phyloP scores from a whole-genome alignment of 495 filamentous ascomycete species.

The Choiromyces venosus region DNA sequence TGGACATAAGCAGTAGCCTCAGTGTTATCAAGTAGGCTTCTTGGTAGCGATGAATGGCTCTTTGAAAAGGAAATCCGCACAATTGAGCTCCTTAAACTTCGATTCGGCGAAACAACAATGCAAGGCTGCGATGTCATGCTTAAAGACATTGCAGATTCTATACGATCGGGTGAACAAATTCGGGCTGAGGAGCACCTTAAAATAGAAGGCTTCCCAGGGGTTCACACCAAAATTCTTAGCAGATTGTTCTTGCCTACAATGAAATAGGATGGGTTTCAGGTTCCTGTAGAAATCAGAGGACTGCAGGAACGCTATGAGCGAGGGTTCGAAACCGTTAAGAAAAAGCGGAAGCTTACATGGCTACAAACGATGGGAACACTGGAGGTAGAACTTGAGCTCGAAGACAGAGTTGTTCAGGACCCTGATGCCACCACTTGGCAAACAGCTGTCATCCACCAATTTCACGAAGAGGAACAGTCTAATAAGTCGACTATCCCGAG shows the following conservation, averaged over 20 bases:
- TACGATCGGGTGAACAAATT: constrained; percentile 62
- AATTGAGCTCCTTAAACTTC: constrained; percentile 77
- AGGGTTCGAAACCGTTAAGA: constrained; percentile 74
- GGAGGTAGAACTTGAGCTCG: constrained; percentile 72
- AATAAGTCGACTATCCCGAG: constrained; percentile 51
- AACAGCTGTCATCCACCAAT: constrained; percentile 83
- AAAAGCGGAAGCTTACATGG: constrained; percentile 81
- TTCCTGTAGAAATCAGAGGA: constrained; percentile 59
- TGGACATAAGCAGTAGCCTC: constrained; percentile 91
- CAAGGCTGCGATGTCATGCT: constrained; percentile 97
- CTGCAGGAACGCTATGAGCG: constrained; percentile 65
- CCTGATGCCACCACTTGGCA: constrained; percentile 79
- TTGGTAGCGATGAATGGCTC: constrained; percentile 56
- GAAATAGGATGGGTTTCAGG: constrained; percentile 65
- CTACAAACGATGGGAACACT: constrained; percentile 74
- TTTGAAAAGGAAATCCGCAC: constrained; percentile 54
- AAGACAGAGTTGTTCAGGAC: constrained; percentile 64
- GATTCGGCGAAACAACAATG: constrained; percentile 76
- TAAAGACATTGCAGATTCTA: constrained; percentile 82
- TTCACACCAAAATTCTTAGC: constrained; percentile 82
- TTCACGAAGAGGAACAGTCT: constrained; percentile 51
- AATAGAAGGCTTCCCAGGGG: constrained; percentile 24
- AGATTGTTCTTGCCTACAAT: constrained; percentile 91
- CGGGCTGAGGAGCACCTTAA: constrained; percentile 47
- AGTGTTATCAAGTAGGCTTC: constrained; percentile 73